Conservation (phyloP, 495 filamentous ascomycete genomes). For the Aspergillus heteromorphus region DNA sequence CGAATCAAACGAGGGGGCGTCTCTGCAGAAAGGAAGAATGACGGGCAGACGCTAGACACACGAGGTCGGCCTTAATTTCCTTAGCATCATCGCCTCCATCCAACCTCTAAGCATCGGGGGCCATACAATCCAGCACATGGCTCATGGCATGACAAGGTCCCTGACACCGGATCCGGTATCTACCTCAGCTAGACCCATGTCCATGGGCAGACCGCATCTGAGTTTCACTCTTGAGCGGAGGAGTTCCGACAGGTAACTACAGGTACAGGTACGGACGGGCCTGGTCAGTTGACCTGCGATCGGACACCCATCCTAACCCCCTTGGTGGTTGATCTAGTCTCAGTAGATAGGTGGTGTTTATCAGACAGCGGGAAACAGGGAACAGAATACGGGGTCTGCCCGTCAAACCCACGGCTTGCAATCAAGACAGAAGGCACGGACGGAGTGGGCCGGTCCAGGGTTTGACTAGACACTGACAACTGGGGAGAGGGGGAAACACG, state of each 20-base stretch:
- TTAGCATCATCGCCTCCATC: background rate
- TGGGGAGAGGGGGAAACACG: background rate
- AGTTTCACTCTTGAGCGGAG: background rate
- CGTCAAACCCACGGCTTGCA: background rate
- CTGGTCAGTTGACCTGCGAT: constrained; percentile 22
- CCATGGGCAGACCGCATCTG: too few relatives aligned
- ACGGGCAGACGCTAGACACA: background rate
- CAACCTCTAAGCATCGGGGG: background rate
- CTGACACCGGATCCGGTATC: background rate
- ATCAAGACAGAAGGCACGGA: background rate
- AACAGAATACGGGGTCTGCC: background rate
- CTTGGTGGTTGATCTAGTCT: background rate
- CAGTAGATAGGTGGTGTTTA: background rate
- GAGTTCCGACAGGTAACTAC: background rate
- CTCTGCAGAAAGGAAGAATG: background rate
- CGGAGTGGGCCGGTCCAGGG: background rate
- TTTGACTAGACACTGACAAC: background rate
- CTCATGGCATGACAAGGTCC: background rate
- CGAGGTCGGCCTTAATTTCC: background rate
- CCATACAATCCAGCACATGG: background rate
- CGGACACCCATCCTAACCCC: constrained; percentile 10
- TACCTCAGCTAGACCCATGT: too few relatives aligned
- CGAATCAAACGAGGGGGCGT: too few relatives aligned
- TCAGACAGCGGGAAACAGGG: background rate
- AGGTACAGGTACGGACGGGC: background rate